phyloP scores from a whole-genome alignment of 345 rosid species.

The Sapria himalayana region DNA sequence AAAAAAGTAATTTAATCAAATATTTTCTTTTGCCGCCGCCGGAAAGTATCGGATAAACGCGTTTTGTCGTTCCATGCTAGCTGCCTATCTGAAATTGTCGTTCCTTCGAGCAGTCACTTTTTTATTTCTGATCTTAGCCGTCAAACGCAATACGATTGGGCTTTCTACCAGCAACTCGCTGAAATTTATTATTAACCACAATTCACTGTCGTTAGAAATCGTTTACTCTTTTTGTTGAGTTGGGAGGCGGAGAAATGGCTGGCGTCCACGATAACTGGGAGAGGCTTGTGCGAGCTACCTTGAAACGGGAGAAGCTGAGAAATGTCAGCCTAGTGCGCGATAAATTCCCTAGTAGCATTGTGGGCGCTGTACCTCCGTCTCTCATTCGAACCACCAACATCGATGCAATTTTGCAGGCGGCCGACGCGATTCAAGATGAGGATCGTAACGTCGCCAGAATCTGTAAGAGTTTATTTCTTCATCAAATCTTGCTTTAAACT shows the following conservation, averaged over 20 bases:
- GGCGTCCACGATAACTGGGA: conserved; percentile 60
- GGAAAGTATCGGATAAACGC: too few species aligned
- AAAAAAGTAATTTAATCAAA: too few species aligned
- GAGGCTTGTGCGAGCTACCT: conserved; percentile 68
- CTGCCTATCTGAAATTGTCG: too few species aligned
- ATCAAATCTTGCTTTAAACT: background rate
- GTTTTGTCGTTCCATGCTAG: too few species aligned
- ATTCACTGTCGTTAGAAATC: too few species aligned
- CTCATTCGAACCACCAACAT: conserved; percentile 72
- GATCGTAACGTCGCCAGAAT: conserved; percentile 70
- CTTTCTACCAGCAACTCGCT: too few species aligned
- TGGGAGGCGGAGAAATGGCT: conserved; percentile 25
- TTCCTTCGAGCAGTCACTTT: too few species aligned
- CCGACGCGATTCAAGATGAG: conserved; percentile 81
- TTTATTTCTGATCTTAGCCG: too few species aligned
- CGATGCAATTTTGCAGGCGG: conserved; percentile 77
- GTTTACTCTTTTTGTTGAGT: conserved; percentile 5
- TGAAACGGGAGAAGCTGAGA: conserved; percentile 59
- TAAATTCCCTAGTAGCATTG: conserved; percentile 47
- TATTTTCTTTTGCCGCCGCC: too few species aligned
- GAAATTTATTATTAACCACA: too few species aligned
- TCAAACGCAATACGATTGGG: too few species aligned
- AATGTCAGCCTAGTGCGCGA: conserved; percentile 36
- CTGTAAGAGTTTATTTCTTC: conserved; percentile 19
- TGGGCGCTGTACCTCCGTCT: conserved; percentile 71